Conservation (phyloP, 371 early-diverging fungal genomes). For the Mortierella sp. region DNA sequence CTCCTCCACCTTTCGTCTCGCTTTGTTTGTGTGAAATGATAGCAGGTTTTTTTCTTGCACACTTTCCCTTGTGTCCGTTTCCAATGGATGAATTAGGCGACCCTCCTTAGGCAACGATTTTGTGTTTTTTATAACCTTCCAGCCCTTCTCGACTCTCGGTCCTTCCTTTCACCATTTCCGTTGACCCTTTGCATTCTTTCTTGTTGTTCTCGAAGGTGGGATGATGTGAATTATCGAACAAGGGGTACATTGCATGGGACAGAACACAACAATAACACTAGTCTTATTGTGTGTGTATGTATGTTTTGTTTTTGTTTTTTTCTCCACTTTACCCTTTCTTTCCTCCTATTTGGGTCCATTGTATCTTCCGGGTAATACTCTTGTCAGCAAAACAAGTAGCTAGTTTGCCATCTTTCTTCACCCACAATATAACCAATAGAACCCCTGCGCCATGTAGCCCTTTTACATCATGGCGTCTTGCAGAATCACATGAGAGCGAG, state of each 20-base stretch:
- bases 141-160: not conserved
- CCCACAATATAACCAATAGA: not conserved
- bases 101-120: not conserved
- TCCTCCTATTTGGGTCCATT: too few relatives aligned
- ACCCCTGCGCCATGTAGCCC: constrained; percentile 3
- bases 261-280: not conserved
- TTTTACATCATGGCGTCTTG: not conserved
- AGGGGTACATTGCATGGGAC: not conserved
- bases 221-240: not conserved
- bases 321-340: not conserved
- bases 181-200: too few relatives aligned
- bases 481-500: not conserved
- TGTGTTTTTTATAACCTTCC: not conserved
- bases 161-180: not conserved
- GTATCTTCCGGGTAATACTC: not conserved
- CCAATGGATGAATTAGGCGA: not conserved
- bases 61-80: not conserved
- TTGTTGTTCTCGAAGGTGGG: not conserved
- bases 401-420: not conserved
- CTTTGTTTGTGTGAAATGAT: not conserved
- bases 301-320: not conserved
- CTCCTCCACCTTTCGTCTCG: not conserved
- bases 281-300: too few relatives aligned
- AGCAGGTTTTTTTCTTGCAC: not conserved
- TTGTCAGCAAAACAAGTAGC: not conserved